Evolutionary conservation across 1,139 yeast genomes (phyloP).

Genomic region (Yamadazyma atmosphaerica): DNA sequence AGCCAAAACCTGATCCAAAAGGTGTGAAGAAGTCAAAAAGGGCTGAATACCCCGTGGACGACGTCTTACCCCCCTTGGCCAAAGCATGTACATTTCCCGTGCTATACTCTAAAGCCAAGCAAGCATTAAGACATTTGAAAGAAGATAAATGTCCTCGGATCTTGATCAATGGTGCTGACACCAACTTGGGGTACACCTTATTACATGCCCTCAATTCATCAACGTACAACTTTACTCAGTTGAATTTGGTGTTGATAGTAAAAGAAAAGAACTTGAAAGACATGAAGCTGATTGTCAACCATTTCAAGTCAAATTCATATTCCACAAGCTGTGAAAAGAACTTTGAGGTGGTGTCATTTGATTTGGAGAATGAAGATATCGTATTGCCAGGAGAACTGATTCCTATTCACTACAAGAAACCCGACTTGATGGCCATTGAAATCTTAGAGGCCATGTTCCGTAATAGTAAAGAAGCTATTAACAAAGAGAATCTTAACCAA

Average conservation of each 20-base stretch:
- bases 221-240: conserved; percentile 22
- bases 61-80: conserved; percentile 30
- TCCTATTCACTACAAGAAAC: conserved; percentile 40
- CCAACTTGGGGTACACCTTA: conserved; percentile 38
- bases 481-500: conserved; percentile 21
- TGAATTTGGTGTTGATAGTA: conserved; percentile 34
- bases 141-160: conserved; percentile 24
- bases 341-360: conserved; percentile 34
- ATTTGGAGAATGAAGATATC: conserved; percentile 36
- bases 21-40: conserved; percentile 1
- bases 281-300: conserved; percentile 25
- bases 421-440: conserved; percentile 41
- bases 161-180: conserved; percentile 48
- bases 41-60: conserved; percentile 6
- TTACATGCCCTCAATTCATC: conserved; percentile 33
- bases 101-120: conserved; percentile 42
- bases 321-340: conserved; percentile 20
- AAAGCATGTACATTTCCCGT: conserved; percentile 36
- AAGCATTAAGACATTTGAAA: conserved; percentile 30
- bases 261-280: conserved; percentile 24
- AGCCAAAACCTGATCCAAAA: conserved; percentile 3
- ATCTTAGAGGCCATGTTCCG: conserved; percentile 36
- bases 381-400: conserved; percentile 37
- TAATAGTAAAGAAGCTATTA: conserved; percentile 21
- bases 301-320: conserved; percentile 21